Evolutionary conservation across 2,329 filamentous ascomycete species (phyloP).

Genomic region (Aspergillus cejpii): DNA sequence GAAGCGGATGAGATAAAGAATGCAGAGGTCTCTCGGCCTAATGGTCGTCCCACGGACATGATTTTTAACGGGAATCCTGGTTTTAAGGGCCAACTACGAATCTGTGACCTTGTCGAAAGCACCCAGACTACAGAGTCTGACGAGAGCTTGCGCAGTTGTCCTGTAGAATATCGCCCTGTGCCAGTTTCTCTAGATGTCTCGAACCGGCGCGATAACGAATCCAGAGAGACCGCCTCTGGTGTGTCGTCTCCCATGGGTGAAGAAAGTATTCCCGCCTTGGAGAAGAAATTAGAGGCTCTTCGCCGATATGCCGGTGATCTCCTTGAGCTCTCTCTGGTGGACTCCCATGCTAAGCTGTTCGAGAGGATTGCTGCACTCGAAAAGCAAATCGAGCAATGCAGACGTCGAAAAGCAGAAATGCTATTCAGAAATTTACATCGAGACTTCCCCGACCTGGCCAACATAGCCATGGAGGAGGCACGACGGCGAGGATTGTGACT

Average conservation of each 20-base stretch:
- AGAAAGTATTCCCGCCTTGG: constrained; percentile 14
- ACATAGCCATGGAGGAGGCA: constrained; percentile 16
- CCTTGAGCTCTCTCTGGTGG: constrained; percentile 20
- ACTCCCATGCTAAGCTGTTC: constrained; percentile 20
- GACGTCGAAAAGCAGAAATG: constrained; percentile 14
- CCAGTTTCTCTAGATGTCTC: neutral
- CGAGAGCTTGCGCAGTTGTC: neutral
- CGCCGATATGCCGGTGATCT: constrained; percentile 21
- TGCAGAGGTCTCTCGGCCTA: neutral
- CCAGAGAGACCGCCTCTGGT: neutral
- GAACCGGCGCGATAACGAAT: neutral
- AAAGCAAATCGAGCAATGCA: constrained; percentile 11
- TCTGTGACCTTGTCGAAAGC: constrained; percentile 11
- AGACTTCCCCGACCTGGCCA: constrained; percentile 18
- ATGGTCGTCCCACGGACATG: neutral
- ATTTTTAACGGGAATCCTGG: neutral
- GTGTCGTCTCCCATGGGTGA: neutral
- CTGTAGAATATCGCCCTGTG: neutral
- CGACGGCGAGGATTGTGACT: constrained; percentile 13
- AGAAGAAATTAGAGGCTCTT: constrained; percentile 17
- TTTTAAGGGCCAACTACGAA: constrained; percentile 8
- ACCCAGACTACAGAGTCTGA: neutral
- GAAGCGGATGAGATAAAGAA: neutral
- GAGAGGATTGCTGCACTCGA: constrained; percentile 19
- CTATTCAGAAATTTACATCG: constrained; percentile 12